phyloP scores from a whole-genome alignment of 2,329 filamentous ascomycete species.

The Penicillium sp. region DNA sequence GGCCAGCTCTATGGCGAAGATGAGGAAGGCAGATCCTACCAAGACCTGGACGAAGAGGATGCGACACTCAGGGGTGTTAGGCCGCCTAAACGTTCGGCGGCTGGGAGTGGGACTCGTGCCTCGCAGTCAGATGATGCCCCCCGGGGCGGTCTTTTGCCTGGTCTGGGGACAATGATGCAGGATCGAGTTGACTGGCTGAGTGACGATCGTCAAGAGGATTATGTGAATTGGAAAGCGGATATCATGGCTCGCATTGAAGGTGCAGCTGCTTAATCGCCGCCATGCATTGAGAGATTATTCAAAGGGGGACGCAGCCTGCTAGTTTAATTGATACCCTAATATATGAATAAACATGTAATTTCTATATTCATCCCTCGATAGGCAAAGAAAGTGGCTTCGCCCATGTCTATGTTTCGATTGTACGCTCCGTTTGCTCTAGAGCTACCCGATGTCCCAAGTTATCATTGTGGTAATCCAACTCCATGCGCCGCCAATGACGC shows the following conservation, averaged over 20 bases:
- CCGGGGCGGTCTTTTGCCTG: conserved; percentile 42
- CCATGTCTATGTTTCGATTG: background rate
- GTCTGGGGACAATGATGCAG: conserved; percentile 52
- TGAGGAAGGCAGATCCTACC: conserved; percentile 33
- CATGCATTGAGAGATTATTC: background rate
- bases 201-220: conserved; percentile 44
- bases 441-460: background rate
- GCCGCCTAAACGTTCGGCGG: conserved; percentile 27
- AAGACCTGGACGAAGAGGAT: conserved; percentile 34
- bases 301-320: conserved; percentile 2
- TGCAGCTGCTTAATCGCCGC: conserved; percentile 13
- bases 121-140: conserved; percentile 17
- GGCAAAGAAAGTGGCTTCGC: background rate
- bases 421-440: background rate
- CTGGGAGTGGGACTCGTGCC: conserved; percentile 10
- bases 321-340: conserved; percentile 22
- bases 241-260: conserved; percentile 40
- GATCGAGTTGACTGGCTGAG: conserved; percentile 48
- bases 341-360: conserved; percentile 1
- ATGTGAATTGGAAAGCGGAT: conserved; percentile 42
- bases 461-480: background rate
- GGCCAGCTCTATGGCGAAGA: conserved; percentile 37
- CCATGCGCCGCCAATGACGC: conserved; percentile 1
- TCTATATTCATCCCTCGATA: background rate
- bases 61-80: conserved; percentile 20